phyloP scores from a whole-genome alignment of 495 filamentous ascomycete genomes.

The Podospora didyma region DNA sequence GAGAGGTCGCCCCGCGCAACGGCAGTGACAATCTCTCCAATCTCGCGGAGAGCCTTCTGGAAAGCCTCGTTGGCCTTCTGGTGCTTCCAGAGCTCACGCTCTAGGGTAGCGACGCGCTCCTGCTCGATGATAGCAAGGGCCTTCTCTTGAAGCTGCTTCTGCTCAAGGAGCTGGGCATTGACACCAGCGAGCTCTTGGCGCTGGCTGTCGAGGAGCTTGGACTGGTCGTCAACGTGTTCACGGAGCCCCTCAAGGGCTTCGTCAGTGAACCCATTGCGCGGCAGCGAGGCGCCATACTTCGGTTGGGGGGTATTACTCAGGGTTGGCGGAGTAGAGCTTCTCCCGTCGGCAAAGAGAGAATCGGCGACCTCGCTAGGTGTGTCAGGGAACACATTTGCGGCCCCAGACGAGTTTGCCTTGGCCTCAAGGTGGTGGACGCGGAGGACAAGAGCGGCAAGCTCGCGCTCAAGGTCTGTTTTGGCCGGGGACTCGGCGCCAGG shows the following conservation, averaged over 20 bases:
- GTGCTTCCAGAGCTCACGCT: constrained; percentile 91
- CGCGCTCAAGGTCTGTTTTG: constrained; percentile 67
- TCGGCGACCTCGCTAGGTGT: constrained; percentile 56
- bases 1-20: constrained; percentile 94
- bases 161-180: constrained; percentile 61
- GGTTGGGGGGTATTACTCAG: constrained; percentile 9
- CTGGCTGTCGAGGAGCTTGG: constrained; percentile 70
- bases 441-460: constrained; percentile 63
- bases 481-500: constrained; percentile 68
- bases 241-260: constrained; percentile 67
- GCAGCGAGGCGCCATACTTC: constrained; percentile 20
- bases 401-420: constrained; percentile 51
- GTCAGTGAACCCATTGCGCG: constrained; percentile 48
- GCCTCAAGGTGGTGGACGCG: constrained; percentile 67
- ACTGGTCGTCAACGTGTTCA: constrained; percentile 75
- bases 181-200: constrained; percentile 67
- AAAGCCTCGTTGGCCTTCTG: constrained; percentile 98
- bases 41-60: constrained; percentile 93
- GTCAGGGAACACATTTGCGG: constrained; percentile 55
- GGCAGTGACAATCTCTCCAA: constrained; percentile 93
- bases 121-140: constrained; percentile 53
- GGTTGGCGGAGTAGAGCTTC: constrained; percentile 17
- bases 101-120: constrained; percentile 56
- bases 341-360: constrained; percentile 49
- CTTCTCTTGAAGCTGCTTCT: constrained; percentile 61